A percentile compares a stretch with the other conserved stretches of the same genome.
These are phyloP conservation scores for Mycena metata DNA, from an alignment of 768 basidiomycete species.

Conservation along the genomic window DNA sequence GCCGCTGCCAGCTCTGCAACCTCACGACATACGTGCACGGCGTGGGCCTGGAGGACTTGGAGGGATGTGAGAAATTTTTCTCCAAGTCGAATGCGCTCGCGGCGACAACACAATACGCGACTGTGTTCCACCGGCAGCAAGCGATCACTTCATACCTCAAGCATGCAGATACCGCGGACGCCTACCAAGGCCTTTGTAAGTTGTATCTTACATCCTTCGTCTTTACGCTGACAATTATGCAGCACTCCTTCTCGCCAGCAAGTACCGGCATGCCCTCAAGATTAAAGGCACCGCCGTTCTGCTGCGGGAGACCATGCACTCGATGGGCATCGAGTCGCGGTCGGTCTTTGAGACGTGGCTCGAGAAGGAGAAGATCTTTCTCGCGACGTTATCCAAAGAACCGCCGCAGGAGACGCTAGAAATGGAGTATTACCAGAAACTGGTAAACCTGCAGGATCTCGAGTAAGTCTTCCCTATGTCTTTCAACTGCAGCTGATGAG, in stretches of 20 bases:
- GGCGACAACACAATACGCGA: conserved; percentile 23
- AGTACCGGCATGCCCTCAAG: conserved; percentile 17
- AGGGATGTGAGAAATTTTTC: conserved; percentile 33
- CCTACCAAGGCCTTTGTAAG: conserved; percentile 25
- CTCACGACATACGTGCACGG: conserved; percentile 33
- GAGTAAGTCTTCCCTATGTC: not conserved
- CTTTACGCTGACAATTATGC: not conserved
- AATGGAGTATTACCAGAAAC: conserved; percentile 36
- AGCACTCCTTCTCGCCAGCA: conserved; percentile 4
- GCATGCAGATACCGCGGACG: conserved; percentile 15
- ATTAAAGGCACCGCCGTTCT: conserved; percentile 5
- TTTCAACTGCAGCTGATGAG: not conserved
- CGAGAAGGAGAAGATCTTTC: conserved; percentile 28
- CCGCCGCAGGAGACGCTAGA: conserved; percentile 34
- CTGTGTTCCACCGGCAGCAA: conserved; percentile 31
- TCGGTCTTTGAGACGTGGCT: not conserved
- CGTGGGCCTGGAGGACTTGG: conserved; percentile 31
- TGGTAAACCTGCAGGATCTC: conserved; percentile 21
- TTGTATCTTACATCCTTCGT: not conserved
- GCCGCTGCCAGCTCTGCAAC: not conserved
- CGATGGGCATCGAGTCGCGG: not conserved
- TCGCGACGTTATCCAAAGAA: conserved; percentile 30
- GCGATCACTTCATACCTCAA: conserved; percentile 10
- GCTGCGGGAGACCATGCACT: not conserved
- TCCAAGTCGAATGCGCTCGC: conserved; percentile 36